Conservation (phyloP, 2,329 filamentous ascomycete genomes). For the Torrubiellomyces zombiae region DNA sequence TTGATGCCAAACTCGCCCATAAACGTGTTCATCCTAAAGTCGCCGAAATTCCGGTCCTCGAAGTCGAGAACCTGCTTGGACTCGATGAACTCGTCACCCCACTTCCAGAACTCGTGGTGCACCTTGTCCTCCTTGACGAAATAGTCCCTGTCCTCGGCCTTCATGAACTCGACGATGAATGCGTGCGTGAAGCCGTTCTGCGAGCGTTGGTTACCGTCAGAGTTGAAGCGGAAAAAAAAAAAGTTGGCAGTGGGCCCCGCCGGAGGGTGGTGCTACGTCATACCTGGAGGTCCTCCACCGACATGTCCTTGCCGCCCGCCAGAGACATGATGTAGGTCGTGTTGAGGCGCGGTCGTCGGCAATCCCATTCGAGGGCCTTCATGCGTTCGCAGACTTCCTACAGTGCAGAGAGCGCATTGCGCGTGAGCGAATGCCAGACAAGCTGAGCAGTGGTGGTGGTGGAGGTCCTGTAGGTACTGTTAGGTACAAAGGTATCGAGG, state of each 20-base stretch:
- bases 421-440: slow-evolving; percentile 8
- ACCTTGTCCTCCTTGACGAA: slow-evolving; percentile 49
- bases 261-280: neutral
- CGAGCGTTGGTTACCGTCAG: neutral
- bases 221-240: no score
- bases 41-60: no score
- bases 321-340: slow-evolving; percentile 42
- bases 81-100: no score
- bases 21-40: no score
- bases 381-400: slow-evolving; percentile 43
- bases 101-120: slow-evolving; percentile 42
- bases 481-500: slow-evolving; percentile 10
- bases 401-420: slow-evolving; percentile 26
- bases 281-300: slow-evolving; percentile 43
- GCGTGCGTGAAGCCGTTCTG: slow-evolving; percentile 50
- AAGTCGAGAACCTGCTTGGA: no score
- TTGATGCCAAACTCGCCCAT: no score
- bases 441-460: neutral
- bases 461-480: no score
- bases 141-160: slow-evolving; percentile 46
- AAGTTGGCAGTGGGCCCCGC: no score
- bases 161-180: slow-evolving; percentile 53
- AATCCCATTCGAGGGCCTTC: no score
- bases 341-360: slow-evolving; percentile 39
- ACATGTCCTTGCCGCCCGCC: slow-evolving; percentile 45